A percentile compares a stretch with the other conserved stretches of the same genome.
Conservation (phyloP, 345 rosid species). For the Brassica nigra region DNA sequence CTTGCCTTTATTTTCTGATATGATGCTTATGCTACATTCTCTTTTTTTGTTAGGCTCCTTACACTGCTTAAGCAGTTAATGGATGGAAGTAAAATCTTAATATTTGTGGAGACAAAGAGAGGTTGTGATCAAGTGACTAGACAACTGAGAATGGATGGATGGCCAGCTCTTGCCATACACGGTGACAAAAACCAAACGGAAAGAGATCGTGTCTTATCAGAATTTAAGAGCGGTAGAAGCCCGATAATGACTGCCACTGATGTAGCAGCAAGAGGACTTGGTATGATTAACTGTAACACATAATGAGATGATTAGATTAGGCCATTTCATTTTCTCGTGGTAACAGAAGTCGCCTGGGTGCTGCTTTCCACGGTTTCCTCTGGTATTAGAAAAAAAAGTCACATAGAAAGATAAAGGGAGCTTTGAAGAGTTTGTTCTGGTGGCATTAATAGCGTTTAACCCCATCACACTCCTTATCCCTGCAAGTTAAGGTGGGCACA, state of each 20-base stretch:
- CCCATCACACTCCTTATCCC: neutral
- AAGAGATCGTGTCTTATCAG: conserved; percentile 85
- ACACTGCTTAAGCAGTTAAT: neutral
- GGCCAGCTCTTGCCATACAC: conserved; percentile 97
- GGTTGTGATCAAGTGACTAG: conserved; percentile 96
- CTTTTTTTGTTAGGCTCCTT: neutral
- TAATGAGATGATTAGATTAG: too few relatives aligned
- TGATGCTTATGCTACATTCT: neutral
- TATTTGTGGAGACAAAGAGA: conserved; percentile 90
- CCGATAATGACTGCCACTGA: neutral
- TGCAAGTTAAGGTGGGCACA: conserved; percentile 2
- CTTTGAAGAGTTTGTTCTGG: too few relatives aligned
- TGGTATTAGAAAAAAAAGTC: too few relatives aligned
- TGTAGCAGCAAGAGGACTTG: neutral
- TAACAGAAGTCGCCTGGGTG: too few relatives aligned
- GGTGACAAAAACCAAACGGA: conserved; percentile 96
- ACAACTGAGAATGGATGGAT: conserved; percentile 98
- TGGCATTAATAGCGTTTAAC: neutral
- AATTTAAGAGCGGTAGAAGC: neutral
- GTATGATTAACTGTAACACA: neutral
- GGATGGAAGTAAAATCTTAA: conserved; percentile 57
- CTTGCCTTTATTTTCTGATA: neutral
- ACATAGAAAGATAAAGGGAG: too few relatives aligned
- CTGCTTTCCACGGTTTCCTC: too few relatives aligned
- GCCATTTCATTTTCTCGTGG: too few relatives aligned